Percentiles rank a stretch among this genome's conserved stretches.
These are phyloP conservation scores for Periconia sp. DNA, from an alignment of 2,329 filamentous ascomycete genomes.

Conservation along the genomic window DNA sequence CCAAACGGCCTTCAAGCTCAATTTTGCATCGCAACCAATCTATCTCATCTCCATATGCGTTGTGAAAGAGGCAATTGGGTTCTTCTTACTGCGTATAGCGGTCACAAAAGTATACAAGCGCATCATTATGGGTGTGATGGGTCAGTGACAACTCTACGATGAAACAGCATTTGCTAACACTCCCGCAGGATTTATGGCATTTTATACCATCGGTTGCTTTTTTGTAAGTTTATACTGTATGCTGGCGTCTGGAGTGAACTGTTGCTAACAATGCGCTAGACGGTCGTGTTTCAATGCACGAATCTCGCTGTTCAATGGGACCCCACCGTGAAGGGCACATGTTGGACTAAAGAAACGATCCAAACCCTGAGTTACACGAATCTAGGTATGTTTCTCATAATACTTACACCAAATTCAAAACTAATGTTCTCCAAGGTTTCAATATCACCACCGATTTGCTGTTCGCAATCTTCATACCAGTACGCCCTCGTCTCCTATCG, in stretches of 20 bases:
- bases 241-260: background rate
- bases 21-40: constrained; percentile 52
- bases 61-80: constrained; percentile 53
- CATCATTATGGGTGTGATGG: constrained; percentile 48
- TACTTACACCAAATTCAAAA: background rate
- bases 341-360: constrained; percentile 46
- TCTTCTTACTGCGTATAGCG: constrained; percentile 52
- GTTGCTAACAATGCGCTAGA: constrained; percentile 19
- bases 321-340: constrained; percentile 38
- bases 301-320: constrained; percentile 53
- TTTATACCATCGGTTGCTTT: constrained; percentile 49
- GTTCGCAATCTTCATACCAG: constrained; percentile 45
- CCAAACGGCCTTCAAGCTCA: constrained; percentile 46
- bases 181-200: constrained; percentile 44
- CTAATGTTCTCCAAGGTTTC: constrained; percentile 19
- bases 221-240: constrained; percentile 25
- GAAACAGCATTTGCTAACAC: background rate
- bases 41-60: constrained; percentile 50
- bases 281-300: constrained; percentile 53
- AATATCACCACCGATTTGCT: constrained; percentile 47
- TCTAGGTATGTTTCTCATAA: constrained; percentile 30
- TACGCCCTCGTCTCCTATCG: constrained; percentile 6
- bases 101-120: constrained; percentile 43
- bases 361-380: constrained; percentile 51
- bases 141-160: constrained; percentile 28